Evolutionary conservation across 148 eudicot species (phyloP).

Genomic region (Persicaria maculosa): DNA sequence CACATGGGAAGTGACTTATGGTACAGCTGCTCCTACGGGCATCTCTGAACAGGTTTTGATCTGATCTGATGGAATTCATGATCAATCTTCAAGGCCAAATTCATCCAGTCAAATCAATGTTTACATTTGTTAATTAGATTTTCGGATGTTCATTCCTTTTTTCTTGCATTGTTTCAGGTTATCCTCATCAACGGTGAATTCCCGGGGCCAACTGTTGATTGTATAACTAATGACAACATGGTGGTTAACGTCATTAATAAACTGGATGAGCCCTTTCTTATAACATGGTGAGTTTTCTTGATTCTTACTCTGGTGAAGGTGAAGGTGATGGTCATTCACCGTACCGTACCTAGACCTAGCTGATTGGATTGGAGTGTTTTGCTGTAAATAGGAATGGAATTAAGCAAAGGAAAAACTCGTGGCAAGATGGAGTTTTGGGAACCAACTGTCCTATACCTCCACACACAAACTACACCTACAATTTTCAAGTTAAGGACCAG

Average conservation of each 20-base stretch:
- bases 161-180: conserved; percentile 33
- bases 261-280: conserved; percentile 70
- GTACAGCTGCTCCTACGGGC: conserved; percentile 68
- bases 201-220: conserved; percentile 80
- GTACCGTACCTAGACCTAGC: background rate
- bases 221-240: conserved; percentile 83
- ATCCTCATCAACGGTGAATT: conserved; percentile 93
- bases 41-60: conserved; percentile 62
- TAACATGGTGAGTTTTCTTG: conserved; percentile 60
- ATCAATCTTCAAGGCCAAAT: background rate
- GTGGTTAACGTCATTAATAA: conserved; percentile 72
- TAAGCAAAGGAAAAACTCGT: conserved; percentile 91
- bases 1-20: conserved; percentile 88
- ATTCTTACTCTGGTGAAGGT: too few relatives aligned
- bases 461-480: conserved; percentile 70
- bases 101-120: background rate
- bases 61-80: background rate
- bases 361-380: background rate
- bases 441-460: conserved; percentile 91
- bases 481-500: conserved; percentile 87
- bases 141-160: background rate
- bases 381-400: conserved; percentile 74
- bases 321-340: conserved; percentile 27
- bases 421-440: conserved; percentile 98
- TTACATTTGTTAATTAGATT: background rate